Evolutionary conservation across 208 protist species (phyloP), one percentile per base, ranked within the genome.

Genomic region (Leishmania lainsoni): DNA sequence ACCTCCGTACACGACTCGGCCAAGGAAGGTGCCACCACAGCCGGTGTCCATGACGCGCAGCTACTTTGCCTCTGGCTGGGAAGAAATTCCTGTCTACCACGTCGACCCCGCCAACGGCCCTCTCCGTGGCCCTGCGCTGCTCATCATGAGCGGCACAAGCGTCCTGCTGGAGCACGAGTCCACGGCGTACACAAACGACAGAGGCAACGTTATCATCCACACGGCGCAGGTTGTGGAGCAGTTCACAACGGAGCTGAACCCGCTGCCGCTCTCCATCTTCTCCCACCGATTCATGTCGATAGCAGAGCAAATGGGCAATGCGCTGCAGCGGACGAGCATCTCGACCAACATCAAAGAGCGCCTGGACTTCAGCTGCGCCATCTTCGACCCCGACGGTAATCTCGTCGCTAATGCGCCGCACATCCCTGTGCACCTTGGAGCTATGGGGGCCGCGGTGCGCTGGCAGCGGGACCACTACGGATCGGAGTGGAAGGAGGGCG

Each of bases 291-390:
- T 99, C 87, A 99, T 99, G 98, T 94, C 88, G 59, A 99, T 99
- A 76, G 98, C 98, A 16, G 98, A 99, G 86, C 98, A 99, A 85
- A 99, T 99, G 98, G 98, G 98, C 45, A 92, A 92, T 45, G 95
- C 97, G 1, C 85, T 99, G 59, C 98, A 99, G 87, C 89, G 97
- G 48, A 99, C 98, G 20, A 93, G 97, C 35, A 98, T 98, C 68
- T 98, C 94, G 1, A 98, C 97, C 59, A 99, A 99, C 83, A 99
- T 99, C 86, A 99, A 99, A 78, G 97, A 99, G 86, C 82, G 96
- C 51, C 85, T 99, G 5, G 95, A 98, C 89, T 97, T 97, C 83
- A 94, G 90, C 81, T 95, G 95, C 88, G 91, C 92, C 80, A 86
- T 97, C 79, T 98, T 98, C 81, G 85, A 94, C 74, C 89, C 97